Base-by-base conservation (phyloP, 495 filamentous ascomycete species). In the Podospora tetraspora region DNA sequence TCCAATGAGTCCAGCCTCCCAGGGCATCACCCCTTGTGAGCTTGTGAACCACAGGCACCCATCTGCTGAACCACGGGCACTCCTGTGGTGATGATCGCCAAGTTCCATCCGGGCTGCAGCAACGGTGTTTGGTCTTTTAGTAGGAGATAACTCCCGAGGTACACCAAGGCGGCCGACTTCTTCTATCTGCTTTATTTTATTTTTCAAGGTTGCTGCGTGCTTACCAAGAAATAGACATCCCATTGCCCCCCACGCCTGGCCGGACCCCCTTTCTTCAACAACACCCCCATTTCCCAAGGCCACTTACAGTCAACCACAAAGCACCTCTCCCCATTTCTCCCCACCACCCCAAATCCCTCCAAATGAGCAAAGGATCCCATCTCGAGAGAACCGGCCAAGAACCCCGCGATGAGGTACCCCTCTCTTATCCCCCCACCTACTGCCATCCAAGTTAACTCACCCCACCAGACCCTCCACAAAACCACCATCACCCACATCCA, bases 361-460 rank as follows among this genome's bases (percentile, higher is more conserved):
- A 30, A 59, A 65, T 74, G 72, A 64, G 52, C 52, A 78, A 76
- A 72, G 68, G 74, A 61, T 74, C 72, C 64, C 85, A 87, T 63
- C 71, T 84, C 13, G 84, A 92, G 71, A 87, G 92, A 64, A 96
- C 92, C 9, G 88, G 89, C 3, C 79, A 83, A 24, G 89, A 92
- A 67, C 90, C 88, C 60, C 89, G 92, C 56, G 87, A 90, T 57
- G 78, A 72, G 23, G 82, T 84, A 70, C 58, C 64, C 27, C 3
- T 27, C 25, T 3, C 25, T 3, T 25, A 3, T 56, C 12, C 43
- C 24, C 59, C 25, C 1, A 19, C n/a, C 24, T n/a, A n/a, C n/a
- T n/a, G n/a, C 7, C 25, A 56, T 27, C 16, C 25, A 19, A 24
- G 19, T 16, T 0, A 6, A 6, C 34, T 43, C 59, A 21, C 29